Conservation (phyloP, 257 asterid genomes). For the Fraxinus cuspidata region DNA sequence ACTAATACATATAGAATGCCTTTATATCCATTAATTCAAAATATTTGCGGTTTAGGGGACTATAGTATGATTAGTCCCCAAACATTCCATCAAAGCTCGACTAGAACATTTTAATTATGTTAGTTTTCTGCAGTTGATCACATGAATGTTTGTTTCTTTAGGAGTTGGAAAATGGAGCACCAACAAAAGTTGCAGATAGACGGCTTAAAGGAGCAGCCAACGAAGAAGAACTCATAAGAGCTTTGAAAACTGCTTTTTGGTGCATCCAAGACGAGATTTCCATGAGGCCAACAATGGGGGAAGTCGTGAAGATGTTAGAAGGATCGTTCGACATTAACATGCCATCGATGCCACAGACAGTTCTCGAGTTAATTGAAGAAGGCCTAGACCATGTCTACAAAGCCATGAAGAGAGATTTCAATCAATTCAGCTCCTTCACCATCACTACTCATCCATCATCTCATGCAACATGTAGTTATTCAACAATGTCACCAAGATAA, state of each 20-base stretch:
- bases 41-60: background rate
- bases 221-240: constrained; percentile 62
- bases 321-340: constrained; percentile 60
- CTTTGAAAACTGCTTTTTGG: constrained; percentile 75
- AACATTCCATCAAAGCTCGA: background rate
- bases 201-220: constrained; percentile 62
- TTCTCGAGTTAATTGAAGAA: constrained; percentile 79
- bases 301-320: constrained; percentile 84
- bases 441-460: constrained; percentile 65
- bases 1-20: background rate
- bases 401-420: constrained; percentile 86
- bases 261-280: constrained; percentile 84
- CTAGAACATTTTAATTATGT: background rate
- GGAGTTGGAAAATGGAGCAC: constrained; percentile 65
- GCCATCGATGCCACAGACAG: constrained; percentile 88
- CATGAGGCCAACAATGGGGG: constrained; percentile 87
- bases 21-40: too few species aligned
- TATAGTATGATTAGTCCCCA: too few species aligned
- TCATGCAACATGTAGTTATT: constrained; percentile 79
- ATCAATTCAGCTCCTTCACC: constrained; percentile 68
- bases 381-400: constrained; percentile 80
- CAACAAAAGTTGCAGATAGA: constrained; percentile 59
- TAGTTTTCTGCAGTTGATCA: background rate
- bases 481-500: constrained; percentile 88
- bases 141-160: constrained; percentile 25